phyloP scores from a whole-genome alignment of 331 rosid genomes.

The Prunus yedoensis region DNA sequence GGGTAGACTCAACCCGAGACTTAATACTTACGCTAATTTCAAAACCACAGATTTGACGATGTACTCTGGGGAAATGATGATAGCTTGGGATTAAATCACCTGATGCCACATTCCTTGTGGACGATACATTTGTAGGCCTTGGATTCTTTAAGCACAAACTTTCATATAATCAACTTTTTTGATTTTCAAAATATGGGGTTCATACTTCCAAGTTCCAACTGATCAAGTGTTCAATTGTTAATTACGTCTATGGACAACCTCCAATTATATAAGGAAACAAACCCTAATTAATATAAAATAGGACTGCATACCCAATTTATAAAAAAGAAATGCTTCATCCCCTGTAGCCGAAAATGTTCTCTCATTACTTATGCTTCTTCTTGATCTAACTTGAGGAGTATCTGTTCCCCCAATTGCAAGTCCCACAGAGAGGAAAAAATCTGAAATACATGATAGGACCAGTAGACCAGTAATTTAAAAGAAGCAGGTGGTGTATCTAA shows the following conservation, averaged over 20 bases:
- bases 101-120: neutral
- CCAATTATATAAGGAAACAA: neutral
- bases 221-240: neutral
- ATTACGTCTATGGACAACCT: neutral
- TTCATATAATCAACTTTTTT: neutral
- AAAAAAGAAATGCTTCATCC: constrained; percentile 48
- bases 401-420: constrained; percentile 79
- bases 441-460: constrained; percentile 38
- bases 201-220: constrained; percentile 28
- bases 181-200: neutral
- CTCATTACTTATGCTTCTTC: constrained; percentile 85
- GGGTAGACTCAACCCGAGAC: neutral
- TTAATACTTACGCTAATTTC: neutral
- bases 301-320: constrained; percentile 50
- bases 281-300: neutral
- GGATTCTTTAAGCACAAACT: neutral
- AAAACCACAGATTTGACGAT: neutral
- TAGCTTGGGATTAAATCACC: neutral
- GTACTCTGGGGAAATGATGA: neutral
- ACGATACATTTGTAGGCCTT: neutral
- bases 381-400: constrained; percentile 58
- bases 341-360: constrained; percentile 82
- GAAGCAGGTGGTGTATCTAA: neutral
- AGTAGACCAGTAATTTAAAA: neutral
- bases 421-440: constrained; percentile 82